Base-by-base conservation (phyloP, 345 rosid species). In the Nasturtium officinale region DNA sequence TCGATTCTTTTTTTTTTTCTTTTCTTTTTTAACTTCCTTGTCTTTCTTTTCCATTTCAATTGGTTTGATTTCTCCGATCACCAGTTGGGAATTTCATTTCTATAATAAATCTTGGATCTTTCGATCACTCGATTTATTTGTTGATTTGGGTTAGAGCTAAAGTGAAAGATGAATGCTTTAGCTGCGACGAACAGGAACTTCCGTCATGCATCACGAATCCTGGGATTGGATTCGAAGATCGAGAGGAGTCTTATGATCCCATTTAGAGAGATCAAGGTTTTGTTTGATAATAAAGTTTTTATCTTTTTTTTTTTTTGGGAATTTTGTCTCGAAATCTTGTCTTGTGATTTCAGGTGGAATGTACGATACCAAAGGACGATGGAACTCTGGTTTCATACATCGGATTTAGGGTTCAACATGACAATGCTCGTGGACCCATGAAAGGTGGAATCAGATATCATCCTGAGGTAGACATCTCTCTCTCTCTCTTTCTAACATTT, bases 401-500 rank as follows among this genome's bases (percentile, higher is more conserved):
- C 42, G 98, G 99, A 65, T 96, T 96, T 65, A 87, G 99, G 83
- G 96, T 96, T 21, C 99, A 96, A 58, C 97, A 96, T 68, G 99
- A 96, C 75, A 92, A 96, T 82, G 82, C 99, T 54, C 97, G 99
- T 57, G 99, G 99, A 11, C 98, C 98, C 80, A 96, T 96, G 99
- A 96, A 96, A 78, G 98, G 99, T 32, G 99, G 99, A 26, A 96
- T 96, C 85, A 86, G 99, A 89, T 96, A 87, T 72, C 99, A 96
- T 80, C 99, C 89, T 43, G 98, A 96, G 99, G 99, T 92, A n/a
- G 3, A 9, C 25, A 23, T 23, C 25, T 23, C 25, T 23, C 5
- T 29, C 32, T 4, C 32, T 29, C 32, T 29, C 46, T 42, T 42
- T 13, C 46, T 15, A 43, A n/a, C 2, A 43, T 2, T 43, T n/a